These are phyloP conservation scores for Termitomyces bulborhizus DNA, from an alignment of 768 basidiomycete genomes.

Conservation along the genomic window DNA sequence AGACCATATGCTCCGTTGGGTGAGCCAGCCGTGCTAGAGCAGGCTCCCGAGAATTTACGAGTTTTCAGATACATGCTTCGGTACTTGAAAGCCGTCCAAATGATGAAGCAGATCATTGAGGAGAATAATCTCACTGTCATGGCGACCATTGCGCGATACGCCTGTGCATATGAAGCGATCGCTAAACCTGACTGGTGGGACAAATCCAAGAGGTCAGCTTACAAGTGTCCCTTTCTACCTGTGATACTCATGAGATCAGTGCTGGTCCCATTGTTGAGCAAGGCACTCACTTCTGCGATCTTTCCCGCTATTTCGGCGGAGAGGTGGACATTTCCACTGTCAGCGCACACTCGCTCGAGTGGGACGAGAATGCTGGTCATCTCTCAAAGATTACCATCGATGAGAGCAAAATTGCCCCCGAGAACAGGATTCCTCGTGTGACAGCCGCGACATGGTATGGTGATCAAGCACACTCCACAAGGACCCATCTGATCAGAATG, in stretches of 20 bases:
- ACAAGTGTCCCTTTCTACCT: neutral
- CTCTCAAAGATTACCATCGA: slow-evolving; percentile 80
- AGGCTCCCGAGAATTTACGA: slow-evolving; percentile 1
- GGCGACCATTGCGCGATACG: slow-evolving; percentile 94
- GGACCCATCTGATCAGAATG: slow-evolving; percentile 1
- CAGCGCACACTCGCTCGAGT: slow-evolving; percentile 84
- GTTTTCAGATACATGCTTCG: slow-evolving; percentile 79
- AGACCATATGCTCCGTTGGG: slow-evolving; percentile 86
- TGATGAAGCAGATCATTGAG: slow-evolving; percentile 94
- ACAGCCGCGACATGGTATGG: slow-evolving; percentile 85
- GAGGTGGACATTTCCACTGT: slow-evolving; percentile 84
- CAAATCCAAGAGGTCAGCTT: slow-evolving; percentile 68
- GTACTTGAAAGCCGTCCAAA: slow-evolving; percentile 89
- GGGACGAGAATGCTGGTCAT: slow-evolving; percentile 83
- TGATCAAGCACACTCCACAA: neutral
- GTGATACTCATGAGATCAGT: slow-evolving; percentile 25
- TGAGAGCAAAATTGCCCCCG: slow-evolving; percentile 76
- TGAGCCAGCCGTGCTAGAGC: slow-evolving; percentile 26
- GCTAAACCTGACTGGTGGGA: slow-evolving; percentile 91
- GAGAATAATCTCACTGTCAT: slow-evolving; percentile 94
- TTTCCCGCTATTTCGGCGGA: slow-evolving; percentile 96
- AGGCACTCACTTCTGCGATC: slow-evolving; percentile 96
- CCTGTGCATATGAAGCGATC: slow-evolving; percentile 77
- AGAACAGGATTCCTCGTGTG: slow-evolving; percentile 90
- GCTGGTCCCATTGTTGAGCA: slow-evolving; percentile 84